Evolutionary conservation across 306 rosid genomes (phyloP).

Genomic region (Clitoria ternatea): DNA sequence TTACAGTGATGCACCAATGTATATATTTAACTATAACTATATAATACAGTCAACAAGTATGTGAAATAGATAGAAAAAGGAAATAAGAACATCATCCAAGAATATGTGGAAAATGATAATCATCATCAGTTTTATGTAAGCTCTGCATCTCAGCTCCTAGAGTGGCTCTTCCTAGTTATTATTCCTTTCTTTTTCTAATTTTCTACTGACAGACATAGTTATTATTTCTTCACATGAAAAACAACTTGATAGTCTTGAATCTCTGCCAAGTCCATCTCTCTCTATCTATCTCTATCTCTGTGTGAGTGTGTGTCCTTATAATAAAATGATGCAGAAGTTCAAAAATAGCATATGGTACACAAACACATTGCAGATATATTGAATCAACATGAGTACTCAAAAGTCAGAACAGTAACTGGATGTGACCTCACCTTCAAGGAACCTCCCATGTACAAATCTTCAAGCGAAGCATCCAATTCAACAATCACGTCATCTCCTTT

Average conservation of each 20-base stretch:
- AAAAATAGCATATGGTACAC: not conserved
- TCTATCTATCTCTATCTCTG: no score
- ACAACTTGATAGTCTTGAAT: not conserved
- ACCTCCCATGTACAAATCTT: slow-evolving; percentile 96
- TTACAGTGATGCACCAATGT: slow-evolving; percentile 4
- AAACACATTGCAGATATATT: not conserved
- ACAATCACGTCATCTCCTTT: slow-evolving; percentile 89
- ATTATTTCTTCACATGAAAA: slow-evolving; percentile 1
- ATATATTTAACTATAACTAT: not conserved
- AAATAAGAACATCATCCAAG: not conserved
- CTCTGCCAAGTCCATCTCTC: not conserved
- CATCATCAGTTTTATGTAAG: not conserved
- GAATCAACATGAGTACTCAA: not conserved
- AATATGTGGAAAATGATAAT: not conserved
- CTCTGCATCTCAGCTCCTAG: not conserved
- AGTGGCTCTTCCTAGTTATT: slow-evolving; percentile 11
- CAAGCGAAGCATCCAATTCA: slow-evolving; percentile 81
- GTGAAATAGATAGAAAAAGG: not conserved
- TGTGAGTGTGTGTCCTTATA: slow-evolving; percentile 1
- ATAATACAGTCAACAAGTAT: not conserved
- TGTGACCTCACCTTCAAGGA: slow-evolving; percentile 65
- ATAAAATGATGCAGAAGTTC: not conserved
- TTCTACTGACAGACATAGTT: not conserved
- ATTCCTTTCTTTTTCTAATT: not conserved
- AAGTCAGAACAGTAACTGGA: not conserved